Evolutionary conservation across 1,284 basidiomycete genomes (phyloP), one percentile per base, ranked within the genome.

Genomic region (Paramarasmius palmivorus): DNA sequence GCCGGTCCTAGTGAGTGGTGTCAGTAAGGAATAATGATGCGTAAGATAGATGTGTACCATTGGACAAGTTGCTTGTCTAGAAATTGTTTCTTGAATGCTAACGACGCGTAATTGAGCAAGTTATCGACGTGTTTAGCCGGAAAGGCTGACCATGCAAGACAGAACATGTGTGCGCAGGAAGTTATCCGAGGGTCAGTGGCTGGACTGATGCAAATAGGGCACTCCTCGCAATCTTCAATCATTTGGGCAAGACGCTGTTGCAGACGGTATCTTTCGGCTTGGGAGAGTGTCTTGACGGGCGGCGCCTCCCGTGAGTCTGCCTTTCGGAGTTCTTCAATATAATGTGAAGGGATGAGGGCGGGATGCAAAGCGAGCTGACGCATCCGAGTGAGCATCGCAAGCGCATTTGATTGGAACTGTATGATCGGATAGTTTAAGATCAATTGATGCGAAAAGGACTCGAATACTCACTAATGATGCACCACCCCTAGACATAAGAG

Each of bases 291-390:
- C 66, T 12, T 67, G 62, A 50, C 15, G 50, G 17, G 60, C 42
- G 69, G 55, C 3, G 65, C 65, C 22, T 75, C 72, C n/a, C 65
- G 60, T 1, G 67, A 66, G 25, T 75, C 75, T 12, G 61, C 67
- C 12, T 63, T 57, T 36, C 72, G 71, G 41, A 94, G 73, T 56
- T 91, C 81, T 38, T 92, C 84, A 6, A 95, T 67, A 65, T 94
- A 95, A 56, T 84, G 78, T 3, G 73, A 61, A 1, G 93, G 93
- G 22, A 95, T 75, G 20, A 96, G 77, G 2, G 84, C 85, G 0
- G 91, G 86, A 61, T 94, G 91, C 19, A 95, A 80, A 20, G 83
- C 89, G 14, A 95, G 73, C 70, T 96, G 94, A 15, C 94, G 85
- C 72, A 96, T 78, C 32, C 94, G 85, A 2, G 93, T 94, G 17